Evolutionary conservation across 306 rosid genomes (phyloP), one percentile per base, ranked within the genome.

Genomic region (Cucumis melo): DNA sequence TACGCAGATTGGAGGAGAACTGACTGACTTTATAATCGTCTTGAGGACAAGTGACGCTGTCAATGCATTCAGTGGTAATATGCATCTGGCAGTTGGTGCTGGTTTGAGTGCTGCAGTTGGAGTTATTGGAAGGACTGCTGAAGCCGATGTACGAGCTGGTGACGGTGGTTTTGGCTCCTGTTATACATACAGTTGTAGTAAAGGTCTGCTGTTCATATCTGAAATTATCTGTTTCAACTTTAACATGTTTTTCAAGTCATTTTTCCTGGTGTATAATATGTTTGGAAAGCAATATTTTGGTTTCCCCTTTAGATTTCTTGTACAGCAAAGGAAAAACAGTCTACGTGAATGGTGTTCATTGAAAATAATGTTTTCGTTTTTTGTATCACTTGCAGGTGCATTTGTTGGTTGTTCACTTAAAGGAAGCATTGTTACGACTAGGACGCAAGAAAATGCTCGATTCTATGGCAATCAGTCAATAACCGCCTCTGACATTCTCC

Each of bases 21-120:
- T 95, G 79, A 95, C 97, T 0, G 99, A 94, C 87, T 92, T 84
- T 55, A 89, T 94, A 46, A 94, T 94, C 81, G 88, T 94, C 76
- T 80, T 94, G 84, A 90, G 98, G 82, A 89, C 97, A 68, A 83
- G 17, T 55, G 92, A 89, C 0, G 98, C 98, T 74, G 91, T 94
- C 64, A 90, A 85, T 85, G 92, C 96, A 75, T 92, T 94, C 81
- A 74, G 98, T 58, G 85, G 99, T 76, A 88, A 85, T 79, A 73
- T 76, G 78, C 99, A 94, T 84, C 57, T 94, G 41, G 91, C 99
- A 5, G 76, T 94, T 21, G 99, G 99, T 62, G 99, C 98, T 48
- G 99, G 98, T 68, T 38, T 91, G 83, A 94, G 99, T 82, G 99
- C 99, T 54, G 99, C 99, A 51, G 89, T 85, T 83, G 99, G 99